Evolutionary conservation across 208 protist species (phyloP).

Genomic region (Zelonia costaricensis): DNA sequence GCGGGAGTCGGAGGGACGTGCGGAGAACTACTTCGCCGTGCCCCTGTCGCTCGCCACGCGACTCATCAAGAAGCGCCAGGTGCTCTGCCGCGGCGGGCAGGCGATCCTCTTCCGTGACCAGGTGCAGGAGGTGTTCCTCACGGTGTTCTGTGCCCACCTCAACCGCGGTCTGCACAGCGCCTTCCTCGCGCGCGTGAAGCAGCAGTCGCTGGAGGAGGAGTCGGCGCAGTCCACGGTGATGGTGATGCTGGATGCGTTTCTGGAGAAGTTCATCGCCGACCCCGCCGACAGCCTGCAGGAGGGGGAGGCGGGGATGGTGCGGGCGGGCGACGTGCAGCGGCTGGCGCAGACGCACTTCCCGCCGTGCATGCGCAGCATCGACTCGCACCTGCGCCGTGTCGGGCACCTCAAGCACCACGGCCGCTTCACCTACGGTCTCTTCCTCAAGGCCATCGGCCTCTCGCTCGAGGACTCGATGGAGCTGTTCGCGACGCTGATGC

Average conservation of each 20-base stretch:
- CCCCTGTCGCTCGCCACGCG: slow-evolving; percentile 75
- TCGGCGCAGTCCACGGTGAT: slow-evolving; percentile 68
- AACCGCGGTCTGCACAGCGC: slow-evolving; percentile 77
- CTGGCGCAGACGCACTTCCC: slow-evolving; percentile 89
- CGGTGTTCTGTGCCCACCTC: slow-evolving; percentile 64
- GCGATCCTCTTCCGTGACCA: slow-evolving; percentile 81
- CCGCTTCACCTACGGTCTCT: slow-evolving; percentile 89
- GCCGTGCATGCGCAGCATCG: slow-evolving; percentile 90
- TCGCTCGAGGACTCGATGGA: slow-evolving; percentile 80
- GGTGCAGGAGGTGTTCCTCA: slow-evolving; percentile 87
- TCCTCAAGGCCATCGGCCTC: slow-evolving; percentile 91
- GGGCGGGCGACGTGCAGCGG: slow-evolving; percentile 70
- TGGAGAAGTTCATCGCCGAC: slow-evolving; percentile 81
- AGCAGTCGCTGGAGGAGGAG: slow-evolving; percentile 60
- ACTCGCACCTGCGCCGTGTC: slow-evolving; percentile 77
- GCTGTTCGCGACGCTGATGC: slow-evolving; percentile 89
- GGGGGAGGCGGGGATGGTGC: slow-evolving; percentile 51
- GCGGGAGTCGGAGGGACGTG: slow-evolving; percentile 34
- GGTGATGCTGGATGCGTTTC: slow-evolving; percentile 84
- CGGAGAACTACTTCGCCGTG: slow-evolving; percentile 78
- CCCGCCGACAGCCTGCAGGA: slow-evolving; percentile 58
- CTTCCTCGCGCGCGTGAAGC: slow-evolving; percentile 67
- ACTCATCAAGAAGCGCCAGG: slow-evolving; percentile 69
- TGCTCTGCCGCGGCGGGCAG: slow-evolving; percentile 64
- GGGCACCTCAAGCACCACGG: slow-evolving; percentile 92